Base-by-base conservation (phyloP, 1,284 basidiomycete genomes). In the Ceratobasidium sp. region DNA sequence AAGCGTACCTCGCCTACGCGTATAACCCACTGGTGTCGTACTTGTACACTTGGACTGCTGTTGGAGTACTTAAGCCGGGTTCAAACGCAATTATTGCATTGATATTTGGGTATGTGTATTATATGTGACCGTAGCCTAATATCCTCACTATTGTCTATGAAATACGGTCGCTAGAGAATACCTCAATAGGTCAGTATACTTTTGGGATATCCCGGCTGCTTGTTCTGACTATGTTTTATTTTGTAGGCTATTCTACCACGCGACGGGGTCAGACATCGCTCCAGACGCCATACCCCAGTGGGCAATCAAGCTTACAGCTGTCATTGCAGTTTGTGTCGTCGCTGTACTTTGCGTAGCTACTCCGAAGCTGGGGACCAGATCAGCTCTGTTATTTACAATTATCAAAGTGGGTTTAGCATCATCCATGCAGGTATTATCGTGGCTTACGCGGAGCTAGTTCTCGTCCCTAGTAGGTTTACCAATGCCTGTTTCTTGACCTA, bases 221-320 rank as follows among this genome's bases (percentile, higher is more conserved):
- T 1, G 7, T 15, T 33, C 26, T 53, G 49, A 67, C 7, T 51
- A 23, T 23, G 3, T 20, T 17, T 42, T 64, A n/a, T 23, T 39
- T 8, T 42, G 54, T 53, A 87, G 91, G 79, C 86, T 94, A 78
- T 88, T 94, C 81, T 91, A 90, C 89, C 90, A 92, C 82, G 86
- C 85, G 76, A 88, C 89, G 23, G 85, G 86, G 77, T 86, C 87
- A 82, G 88, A 90, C 79, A 88, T 89, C 81, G 91, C 92, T 39
- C 89, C 90, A 7, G 91, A 94, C 81, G 90, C 89, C 56, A 91
- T 97, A 74, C 95, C 97, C 42, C 89, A 92, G 79, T 98, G 95
- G 96, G 90, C 93, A n/a, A 94, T 94, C 85, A 98, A 97, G 85
- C 84, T 96, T 77, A 95, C 94, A 33, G 97, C 95, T 8, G 84